Evolutionary conservation across 495 filamentous ascomycete species (phyloP), one percentile per base, ranked within the genome.

Genomic region (Talaromyces thailandensis): DNA sequence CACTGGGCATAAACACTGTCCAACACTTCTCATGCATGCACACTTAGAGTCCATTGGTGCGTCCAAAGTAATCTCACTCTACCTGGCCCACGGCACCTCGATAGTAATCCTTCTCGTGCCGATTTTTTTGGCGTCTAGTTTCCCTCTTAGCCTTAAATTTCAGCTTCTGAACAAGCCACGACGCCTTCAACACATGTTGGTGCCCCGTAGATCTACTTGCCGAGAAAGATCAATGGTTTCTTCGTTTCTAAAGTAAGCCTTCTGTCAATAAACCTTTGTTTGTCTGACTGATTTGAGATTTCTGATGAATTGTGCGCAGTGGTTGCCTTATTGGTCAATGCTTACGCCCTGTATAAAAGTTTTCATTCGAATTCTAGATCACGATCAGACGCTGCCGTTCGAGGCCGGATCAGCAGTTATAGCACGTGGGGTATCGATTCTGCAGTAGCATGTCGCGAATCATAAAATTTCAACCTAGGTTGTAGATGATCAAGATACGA

Each of bases 21-120:
- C 14, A 16, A 40, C 35, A 40, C 6, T 0, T 48, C 1, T 21
- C 18, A 21, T 48, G n/a, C 43, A 23, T 35, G 11, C 31, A 32
- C 31, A 32, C 31, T 35, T n/a, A 48, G 6, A 2, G 43, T 35
- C 31, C 2, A 18, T 18, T 8, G 18, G 11, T 43, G 3, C 6
- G 26, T 55, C 40, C 48, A 43, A 37, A 24, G 52, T 52, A 43
- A 52, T 57, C 61, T 31, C 57, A 50, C 61, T 62, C 18, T 57
- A 23, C 16, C 32, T 35, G 31, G 57, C 37, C 56, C 14, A 62
- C 26, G 4, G 48, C 40, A 28, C 56, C 8, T 23, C n/a, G 9
- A 48, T 21, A 18, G 7, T 48, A n/a, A 48, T 48, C 43, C 43
- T 23, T 48, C 18, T 18, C 0, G n/a, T 48, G 1, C 14, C 43